A percentile compares a stretch with the other conserved stretches of the same genome.
phyloP scores from a whole-genome alignment of 2,329 filamentous ascomycete species.

The Colletotrichum graminicola region DNA sequence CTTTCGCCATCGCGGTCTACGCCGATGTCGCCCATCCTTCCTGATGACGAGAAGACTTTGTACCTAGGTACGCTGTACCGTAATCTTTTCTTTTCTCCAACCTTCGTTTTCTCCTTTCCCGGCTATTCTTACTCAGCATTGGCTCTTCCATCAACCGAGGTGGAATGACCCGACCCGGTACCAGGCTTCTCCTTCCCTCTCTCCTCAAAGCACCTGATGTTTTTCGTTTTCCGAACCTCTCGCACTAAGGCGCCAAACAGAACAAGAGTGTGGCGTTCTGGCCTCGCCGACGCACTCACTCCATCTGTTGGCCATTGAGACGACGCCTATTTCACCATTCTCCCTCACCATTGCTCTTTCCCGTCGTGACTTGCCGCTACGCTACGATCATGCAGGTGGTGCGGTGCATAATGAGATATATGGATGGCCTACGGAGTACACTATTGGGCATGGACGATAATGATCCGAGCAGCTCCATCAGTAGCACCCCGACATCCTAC shows the following conservation, averaged over 20 bases:
- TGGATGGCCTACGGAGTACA: constrained; percentile 24
- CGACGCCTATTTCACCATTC: constrained; percentile 29
- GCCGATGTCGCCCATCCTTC: constrained; percentile 20
- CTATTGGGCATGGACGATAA: constrained; percentile 6
- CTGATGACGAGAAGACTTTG: constrained; percentile 9
- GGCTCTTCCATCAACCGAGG: constrained; percentile 22
- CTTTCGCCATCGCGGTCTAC: background rate
- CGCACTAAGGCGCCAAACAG: background rate
- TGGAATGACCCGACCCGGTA: constrained; percentile 26
- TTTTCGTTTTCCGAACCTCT: constrained; percentile 15
- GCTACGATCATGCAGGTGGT: constrained; percentile 28
- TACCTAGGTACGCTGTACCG: no score
- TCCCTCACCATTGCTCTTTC: constrained; percentile 29
- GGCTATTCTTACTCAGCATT: constrained; percentile 30
- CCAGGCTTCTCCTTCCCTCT: background rate
- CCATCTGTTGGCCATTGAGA: constrained; percentile 25
- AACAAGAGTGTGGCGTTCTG: constrained; percentile 23
- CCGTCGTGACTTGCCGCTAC: constrained; percentile 17
- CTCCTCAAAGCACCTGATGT: background rate
- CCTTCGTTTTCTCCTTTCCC: constrained; percentile 22
- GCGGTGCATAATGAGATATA: constrained; percentile 34
- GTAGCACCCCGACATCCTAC: background rate
- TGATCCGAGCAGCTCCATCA: constrained; percentile 23
- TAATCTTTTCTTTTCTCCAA: constrained; percentile 30
- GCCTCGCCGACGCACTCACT: background rate